These are phyloP conservation scores for Myrmaecium sp. DNA, from an alignment of 2,329 filamentous ascomycete genomes.

Conservation along the genomic window DNA sequence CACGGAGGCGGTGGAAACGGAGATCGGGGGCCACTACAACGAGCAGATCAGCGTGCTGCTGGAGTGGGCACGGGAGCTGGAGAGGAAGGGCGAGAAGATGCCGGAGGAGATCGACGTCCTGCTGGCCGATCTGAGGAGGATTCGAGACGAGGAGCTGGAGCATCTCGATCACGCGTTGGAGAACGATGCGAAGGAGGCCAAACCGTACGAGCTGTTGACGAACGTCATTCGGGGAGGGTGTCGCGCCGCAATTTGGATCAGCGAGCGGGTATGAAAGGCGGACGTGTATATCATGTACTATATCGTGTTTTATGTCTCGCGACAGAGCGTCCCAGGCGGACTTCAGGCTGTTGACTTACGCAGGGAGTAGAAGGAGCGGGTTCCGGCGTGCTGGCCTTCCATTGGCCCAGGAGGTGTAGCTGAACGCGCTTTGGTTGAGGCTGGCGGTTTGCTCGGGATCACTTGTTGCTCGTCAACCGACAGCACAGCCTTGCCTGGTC, in stretches of 20 bases:
- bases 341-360: neutral
- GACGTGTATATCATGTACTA: neutral
- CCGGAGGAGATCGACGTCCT: slow-evolving; percentile 62
- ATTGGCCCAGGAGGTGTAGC: neutral
- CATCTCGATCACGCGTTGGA: slow-evolving; percentile 91
- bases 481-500: too few species aligned
- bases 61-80: slow-evolving; percentile 63
- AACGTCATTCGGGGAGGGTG: slow-evolving; percentile 82
- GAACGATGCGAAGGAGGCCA: slow-evolving; percentile 78
- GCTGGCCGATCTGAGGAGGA: slow-evolving; percentile 57
- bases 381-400: neutral
- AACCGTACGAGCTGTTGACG: slow-evolving; percentile 77
- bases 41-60: slow-evolving; percentile 69
- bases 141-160: slow-evolving; percentile 90
- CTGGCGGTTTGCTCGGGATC: too few species aligned
- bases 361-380: neutral
- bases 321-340: neutral
- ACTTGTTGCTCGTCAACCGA: too few species aligned
- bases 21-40: slow-evolving; percentile 94
- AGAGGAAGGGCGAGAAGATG: slow-evolving; percentile 60
- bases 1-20: slow-evolving; percentile 94
- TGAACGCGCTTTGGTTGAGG: too few species aligned
- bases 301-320: slow-evolving; percentile 1
- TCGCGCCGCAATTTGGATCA: slow-evolving; percentile 82
- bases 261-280: slow-evolving; percentile 43